A percentile compares a stretch with the other conserved stretches of the same genome.
Evolutionary conservation across 2,329 filamentous ascomycete species (phyloP).

Genomic region (Neonectria sp.): DNA sequence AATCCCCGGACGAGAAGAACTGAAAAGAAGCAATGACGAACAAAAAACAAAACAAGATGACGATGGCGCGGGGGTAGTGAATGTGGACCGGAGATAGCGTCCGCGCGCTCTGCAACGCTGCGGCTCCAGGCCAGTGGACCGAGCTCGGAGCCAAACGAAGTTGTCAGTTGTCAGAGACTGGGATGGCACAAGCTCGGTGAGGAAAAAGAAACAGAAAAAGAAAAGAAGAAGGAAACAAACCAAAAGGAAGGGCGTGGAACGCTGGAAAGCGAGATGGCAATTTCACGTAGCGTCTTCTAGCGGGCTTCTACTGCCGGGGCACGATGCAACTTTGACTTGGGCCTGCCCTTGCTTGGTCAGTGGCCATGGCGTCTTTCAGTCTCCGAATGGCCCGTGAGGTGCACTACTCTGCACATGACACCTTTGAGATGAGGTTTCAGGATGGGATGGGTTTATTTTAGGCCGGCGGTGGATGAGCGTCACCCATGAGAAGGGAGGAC

Average conservation of each 20-base stretch:
- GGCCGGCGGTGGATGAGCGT: neutral
- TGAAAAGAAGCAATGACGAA: constrained; percentile 11
- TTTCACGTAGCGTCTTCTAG: constrained; percentile 45
- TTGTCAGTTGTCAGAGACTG: neutral
- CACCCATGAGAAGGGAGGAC: neutral
- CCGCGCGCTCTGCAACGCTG: constrained; percentile 12
- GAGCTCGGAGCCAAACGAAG: constrained; percentile 4
- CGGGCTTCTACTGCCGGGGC: constrained; percentile 47
- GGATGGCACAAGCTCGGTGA: constrained; percentile 28
- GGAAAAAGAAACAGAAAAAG: constrained; percentile 13
- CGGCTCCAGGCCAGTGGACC: neutral
- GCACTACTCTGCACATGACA: neutral
- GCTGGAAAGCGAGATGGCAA: constrained; percentile 27
- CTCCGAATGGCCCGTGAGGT: constrained; percentile 36
- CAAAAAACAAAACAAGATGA: constrained; percentile 2
- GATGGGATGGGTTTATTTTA: constrained; percentile 1
- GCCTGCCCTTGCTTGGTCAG: constrained; percentile 1
- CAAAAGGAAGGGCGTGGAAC: neutral
- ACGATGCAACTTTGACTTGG: constrained; percentile 22
- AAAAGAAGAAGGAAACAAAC: constrained; percentile 22
- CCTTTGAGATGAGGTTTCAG: constrained; percentile 21
- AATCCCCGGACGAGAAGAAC: neutral
- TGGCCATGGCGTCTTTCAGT: constrained; percentile 40
- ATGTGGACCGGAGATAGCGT: neutral
- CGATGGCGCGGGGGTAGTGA: neutral